Conservation (phyloP, 169 alveolate genomes). For the Amoebophrya sp. region DNA sequence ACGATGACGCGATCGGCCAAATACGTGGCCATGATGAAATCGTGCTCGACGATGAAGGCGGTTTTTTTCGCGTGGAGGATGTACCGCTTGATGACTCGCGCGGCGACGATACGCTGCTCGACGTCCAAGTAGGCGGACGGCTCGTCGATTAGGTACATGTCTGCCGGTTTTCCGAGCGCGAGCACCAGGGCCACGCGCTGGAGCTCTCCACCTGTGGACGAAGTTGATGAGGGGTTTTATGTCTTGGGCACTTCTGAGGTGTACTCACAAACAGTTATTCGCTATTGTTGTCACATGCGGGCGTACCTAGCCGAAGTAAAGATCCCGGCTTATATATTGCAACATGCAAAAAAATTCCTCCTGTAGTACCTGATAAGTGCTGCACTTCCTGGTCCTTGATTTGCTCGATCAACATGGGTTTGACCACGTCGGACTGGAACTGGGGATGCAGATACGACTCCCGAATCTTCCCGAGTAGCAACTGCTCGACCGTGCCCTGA, state of each 20-base stretch:
- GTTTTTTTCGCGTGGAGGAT: slow-evolving; percentile 89
- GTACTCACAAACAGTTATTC: not conserved
- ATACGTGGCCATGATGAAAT: slow-evolving; percentile 99
- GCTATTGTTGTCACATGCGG: not conserved
- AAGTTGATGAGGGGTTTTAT: too few species aligned
- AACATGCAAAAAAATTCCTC: not conserved
- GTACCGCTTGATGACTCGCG: slow-evolving; percentile 93
- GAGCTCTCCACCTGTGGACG: slow-evolving; percentile 98
- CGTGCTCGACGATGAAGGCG: slow-evolving; percentile 99
- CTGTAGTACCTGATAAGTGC: slow-evolving; percentile 62
- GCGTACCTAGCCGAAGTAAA: too few species aligned
- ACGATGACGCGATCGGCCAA: slow-evolving; percentile 98
- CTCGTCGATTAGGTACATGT: slow-evolving; percentile 97
- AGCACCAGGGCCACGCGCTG: slow-evolving; percentile 95
- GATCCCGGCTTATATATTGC: too few species aligned
- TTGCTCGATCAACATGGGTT: slow-evolving; percentile 88
- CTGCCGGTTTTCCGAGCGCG: slow-evolving; percentile 96
- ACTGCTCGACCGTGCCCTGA: slow-evolving; percentile 75
- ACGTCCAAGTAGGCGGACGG: slow-evolving; percentile 99
- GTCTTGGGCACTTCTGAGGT: not conserved
- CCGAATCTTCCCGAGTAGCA: slow-evolving; percentile 80
- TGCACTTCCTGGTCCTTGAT: slow-evolving; percentile 91
- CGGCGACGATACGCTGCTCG: slow-evolving; percentile 97
- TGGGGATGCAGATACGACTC: slow-evolving; percentile 82
- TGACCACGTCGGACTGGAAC: slow-evolving; percentile 92